phyloP scores from a whole-genome alignment of 2,329 filamentous ascomycete species.

The Bipolaris oryzae region DNA sequence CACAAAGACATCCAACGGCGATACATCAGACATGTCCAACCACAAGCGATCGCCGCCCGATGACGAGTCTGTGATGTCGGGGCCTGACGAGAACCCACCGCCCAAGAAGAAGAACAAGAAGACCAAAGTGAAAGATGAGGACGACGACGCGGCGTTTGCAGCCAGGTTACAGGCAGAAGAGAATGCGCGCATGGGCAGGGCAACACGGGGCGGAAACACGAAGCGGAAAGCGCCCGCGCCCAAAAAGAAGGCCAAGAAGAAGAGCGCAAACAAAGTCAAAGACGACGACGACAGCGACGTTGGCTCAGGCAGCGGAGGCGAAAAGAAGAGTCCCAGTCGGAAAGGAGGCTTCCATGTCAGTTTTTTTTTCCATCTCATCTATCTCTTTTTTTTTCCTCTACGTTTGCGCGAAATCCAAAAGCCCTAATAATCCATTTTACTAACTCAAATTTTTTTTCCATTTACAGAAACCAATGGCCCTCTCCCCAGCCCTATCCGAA shows the following conservation, averaged over 20 bases:
- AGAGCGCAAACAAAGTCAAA: conserved; percentile 71
- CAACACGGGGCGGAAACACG: conserved; percentile 74
- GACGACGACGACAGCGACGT: conserved; percentile 81
- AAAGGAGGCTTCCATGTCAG: conserved; percentile 89
- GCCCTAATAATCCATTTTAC: conserved; percentile 28
- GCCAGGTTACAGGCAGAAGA: conserved; percentile 91
- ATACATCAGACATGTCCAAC: conserved; percentile 35
- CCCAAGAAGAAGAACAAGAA: conserved; percentile 67
- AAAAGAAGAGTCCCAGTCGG: conserved; percentile 71
- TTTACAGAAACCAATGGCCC: conserved; percentile 70
- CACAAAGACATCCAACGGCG: conserved; percentile 27
- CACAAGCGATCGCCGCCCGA: conserved; percentile 53
- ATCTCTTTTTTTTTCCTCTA: too few species aligned
- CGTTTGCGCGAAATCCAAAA: conserved; percentile 22
- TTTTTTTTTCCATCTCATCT: conserved; percentile 6
- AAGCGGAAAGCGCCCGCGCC: conserved; percentile 62
- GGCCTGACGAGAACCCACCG: conserved; percentile 48
- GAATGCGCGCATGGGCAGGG: conserved; percentile 69
- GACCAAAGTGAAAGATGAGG: conserved; percentile 69
- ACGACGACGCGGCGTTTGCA: conserved; percentile 84
- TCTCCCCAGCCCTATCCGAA: conserved; percentile 72
- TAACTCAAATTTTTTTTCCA: conserved; percentile 32
- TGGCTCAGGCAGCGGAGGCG: conserved; percentile 63
- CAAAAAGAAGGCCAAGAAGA: conserved; percentile 75
- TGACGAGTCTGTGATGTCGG: conserved; percentile 51